A percentile compares a stretch with the other conserved stretches of the same genome.
phyloP scores from a whole-genome alignment of 768 basidiomycete genomes.

The Pleurotus sapidus region DNA sequence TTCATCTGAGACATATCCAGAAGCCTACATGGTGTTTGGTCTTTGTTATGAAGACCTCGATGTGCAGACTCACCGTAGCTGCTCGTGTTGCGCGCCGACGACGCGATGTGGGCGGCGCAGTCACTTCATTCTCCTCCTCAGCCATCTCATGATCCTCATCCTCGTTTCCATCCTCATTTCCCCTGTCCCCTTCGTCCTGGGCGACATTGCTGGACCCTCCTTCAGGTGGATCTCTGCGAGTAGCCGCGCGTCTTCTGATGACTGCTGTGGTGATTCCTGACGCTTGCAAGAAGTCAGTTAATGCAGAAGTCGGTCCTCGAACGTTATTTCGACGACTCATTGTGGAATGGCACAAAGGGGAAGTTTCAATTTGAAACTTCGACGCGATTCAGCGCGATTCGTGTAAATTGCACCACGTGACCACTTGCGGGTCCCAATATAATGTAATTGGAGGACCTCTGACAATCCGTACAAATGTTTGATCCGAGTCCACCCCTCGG shows the following conservation, averaged over 20 bases:
- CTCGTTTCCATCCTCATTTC: conserved; percentile 12
- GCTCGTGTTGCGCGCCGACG: neutral
- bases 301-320: conserved; percentile 77
- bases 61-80: neutral
- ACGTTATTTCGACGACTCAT: conserved; percentile 44
- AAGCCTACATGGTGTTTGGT: conserved; percentile 14
- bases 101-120: conserved; percentile 13
- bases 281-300: conserved; percentile 80
- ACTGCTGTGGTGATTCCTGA: conserved; percentile 47
- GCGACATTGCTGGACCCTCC: conserved; percentile 41
- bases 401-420: too few species aligned
- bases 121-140: conserved; percentile 13
- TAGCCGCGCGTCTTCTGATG: conserved; percentile 37
- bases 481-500: too few species aligned
- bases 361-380: too few species aligned
- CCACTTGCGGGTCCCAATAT: too few species aligned
- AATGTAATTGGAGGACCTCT: too few species aligned
- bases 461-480: too few species aligned
- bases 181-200: neutral
- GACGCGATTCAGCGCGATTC: too few species aligned
- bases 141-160: conserved; percentile 12
- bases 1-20: conserved; percentile 71
- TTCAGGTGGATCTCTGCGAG: conserved; percentile 30
- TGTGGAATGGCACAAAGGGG: too few species aligned
- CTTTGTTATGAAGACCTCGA: too few species aligned